phyloP scores from a whole-genome alignment of 164 flowering plant genomes.

The Brasenia schreberi region DNA sequence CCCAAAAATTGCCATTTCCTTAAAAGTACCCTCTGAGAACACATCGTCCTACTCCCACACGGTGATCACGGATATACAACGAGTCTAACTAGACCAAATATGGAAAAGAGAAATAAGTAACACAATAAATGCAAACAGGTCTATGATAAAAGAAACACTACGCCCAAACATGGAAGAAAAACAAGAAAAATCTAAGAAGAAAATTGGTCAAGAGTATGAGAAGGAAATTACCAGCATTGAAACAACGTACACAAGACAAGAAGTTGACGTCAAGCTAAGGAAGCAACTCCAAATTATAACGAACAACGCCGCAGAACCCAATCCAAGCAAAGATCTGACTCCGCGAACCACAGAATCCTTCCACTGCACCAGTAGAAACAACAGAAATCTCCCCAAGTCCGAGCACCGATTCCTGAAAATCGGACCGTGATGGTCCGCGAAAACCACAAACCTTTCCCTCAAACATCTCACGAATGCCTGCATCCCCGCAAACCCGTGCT shows the following conservation, averaged over 20 bases:
- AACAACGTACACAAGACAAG: constrained; percentile 67
- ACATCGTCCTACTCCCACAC: too few species aligned
- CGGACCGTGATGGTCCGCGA: constrained; percentile 78
- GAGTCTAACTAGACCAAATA: not conserved
- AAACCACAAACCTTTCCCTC: constrained; percentile 33
- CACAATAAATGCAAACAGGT: not conserved
- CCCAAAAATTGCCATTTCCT: not conserved
- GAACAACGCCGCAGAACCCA: constrained; percentile 73
- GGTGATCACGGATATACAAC: not conserved
- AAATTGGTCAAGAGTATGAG: not conserved
- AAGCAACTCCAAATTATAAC: constrained; percentile 93
- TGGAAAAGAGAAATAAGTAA: not conserved
- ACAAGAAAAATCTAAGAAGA: not conserved
- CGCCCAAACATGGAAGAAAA: not conserved
- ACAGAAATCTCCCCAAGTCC: constrained; percentile 25
- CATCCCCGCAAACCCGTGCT: constrained; percentile 27
- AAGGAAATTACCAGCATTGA: constrained; percentile 56
- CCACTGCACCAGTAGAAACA: constrained; percentile 39
- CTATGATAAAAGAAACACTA: not conserved
- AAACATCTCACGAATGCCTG: constrained; percentile 18
- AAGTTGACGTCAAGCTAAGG: constrained; percentile 76
- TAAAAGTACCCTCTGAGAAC: not conserved
- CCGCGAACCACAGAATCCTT: constrained; percentile 45
- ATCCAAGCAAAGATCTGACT: constrained; percentile 30
- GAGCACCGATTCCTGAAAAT: constrained; percentile 43